These are phyloP conservation scores for Phellinidium pouzarii DNA, from an alignment of 1,284 basidiomycete species.

Conservation along the genomic window DNA sequence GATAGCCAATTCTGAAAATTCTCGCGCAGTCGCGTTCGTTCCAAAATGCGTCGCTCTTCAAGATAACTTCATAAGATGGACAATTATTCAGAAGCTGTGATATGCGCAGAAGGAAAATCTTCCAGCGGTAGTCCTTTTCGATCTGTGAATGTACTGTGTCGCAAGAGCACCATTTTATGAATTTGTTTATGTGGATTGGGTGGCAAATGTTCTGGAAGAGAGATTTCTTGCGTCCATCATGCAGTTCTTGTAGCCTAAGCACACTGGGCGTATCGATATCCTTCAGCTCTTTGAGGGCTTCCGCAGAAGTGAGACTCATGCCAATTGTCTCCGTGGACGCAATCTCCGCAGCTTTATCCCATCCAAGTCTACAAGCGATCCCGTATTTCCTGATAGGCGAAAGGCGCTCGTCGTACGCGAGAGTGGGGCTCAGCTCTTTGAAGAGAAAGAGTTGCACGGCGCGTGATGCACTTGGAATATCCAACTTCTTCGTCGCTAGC, in stretches of 20 bases:
- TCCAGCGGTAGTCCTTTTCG: background rate
- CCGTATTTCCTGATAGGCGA: constrained; percentile 36
- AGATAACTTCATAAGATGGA: background rate
- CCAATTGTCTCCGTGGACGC: constrained; percentile 35
- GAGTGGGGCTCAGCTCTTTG: constrained; percentile 21
- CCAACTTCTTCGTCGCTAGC: constrained; percentile 24
- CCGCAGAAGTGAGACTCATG: constrained; percentile 25
- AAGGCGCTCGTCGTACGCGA: constrained; percentile 27
- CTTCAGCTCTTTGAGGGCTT: background rate
- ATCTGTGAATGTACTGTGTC: background rate
- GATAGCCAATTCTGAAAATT: background rate
- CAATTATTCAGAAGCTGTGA: background rate
- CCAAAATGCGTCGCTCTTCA: background rate
- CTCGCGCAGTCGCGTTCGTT: background rate
- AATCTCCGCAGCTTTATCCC: constrained; percentile 33
- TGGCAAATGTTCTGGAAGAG: background rate
- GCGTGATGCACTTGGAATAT: background rate
- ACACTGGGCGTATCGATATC: background rate
- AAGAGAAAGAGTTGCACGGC: background rate
- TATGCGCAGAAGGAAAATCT: background rate
- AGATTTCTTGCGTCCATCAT: background rate
- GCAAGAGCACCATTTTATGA: background rate
- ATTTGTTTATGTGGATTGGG: background rate
- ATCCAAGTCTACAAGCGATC: constrained; percentile 37
- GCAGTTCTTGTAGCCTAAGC: background rate